Evolutionary conservation across 192 early-diverging fungal genomes (phyloP).

Genomic region (Coemansia sp.): DNA sequence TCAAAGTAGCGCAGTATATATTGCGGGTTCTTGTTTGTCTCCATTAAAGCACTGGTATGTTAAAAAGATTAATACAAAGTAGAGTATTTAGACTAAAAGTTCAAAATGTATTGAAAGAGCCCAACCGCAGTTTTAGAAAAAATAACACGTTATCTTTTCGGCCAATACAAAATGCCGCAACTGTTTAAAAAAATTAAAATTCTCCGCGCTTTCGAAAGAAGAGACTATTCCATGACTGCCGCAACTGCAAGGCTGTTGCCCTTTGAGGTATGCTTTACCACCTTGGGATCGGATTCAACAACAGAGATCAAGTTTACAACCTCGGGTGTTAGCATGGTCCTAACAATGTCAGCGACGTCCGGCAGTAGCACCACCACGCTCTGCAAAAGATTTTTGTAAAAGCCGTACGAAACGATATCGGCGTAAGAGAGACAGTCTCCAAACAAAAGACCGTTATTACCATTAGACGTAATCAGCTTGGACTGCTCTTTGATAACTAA

Average conservation of each 20-base stretch:
- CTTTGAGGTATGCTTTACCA: slow-evolving; percentile 4
- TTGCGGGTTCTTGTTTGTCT: background rate
- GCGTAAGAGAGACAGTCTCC: slow-evolving; percentile 51
- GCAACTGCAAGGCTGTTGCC: slow-evolving; percentile 15
- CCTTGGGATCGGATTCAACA: slow-evolving; percentile 17
- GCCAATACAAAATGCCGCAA: no score
- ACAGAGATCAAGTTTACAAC: slow-evolving; percentile 27
- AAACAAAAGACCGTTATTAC: slow-evolving; percentile 55
- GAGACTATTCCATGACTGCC: background rate
- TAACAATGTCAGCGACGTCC: slow-evolving; percentile 8
- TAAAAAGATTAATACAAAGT: background rate
- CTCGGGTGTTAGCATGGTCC: slow-evolving; percentile 20
- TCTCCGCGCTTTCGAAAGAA: slow-evolving; percentile 2
- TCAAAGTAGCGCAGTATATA: slow-evolving; percentile 43
- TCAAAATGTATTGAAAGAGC: background rate
- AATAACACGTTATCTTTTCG: no score
- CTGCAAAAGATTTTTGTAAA: slow-evolving; percentile 20
- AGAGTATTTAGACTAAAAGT: background rate
- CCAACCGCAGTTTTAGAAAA: no score
- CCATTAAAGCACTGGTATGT: background rate
- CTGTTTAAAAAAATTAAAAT: background rate
- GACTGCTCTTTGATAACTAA: slow-evolving; percentile 38
- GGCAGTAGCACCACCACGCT: background rate
- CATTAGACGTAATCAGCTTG: slow-evolving; percentile 49
- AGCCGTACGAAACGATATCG: slow-evolving; percentile 40